Percentiles rank a stretch among this genome's conserved stretches.
Conservation (phyloP, 2,329 filamentous ascomycete genomes). For the Colletotrichum brevisporum region DNA sequence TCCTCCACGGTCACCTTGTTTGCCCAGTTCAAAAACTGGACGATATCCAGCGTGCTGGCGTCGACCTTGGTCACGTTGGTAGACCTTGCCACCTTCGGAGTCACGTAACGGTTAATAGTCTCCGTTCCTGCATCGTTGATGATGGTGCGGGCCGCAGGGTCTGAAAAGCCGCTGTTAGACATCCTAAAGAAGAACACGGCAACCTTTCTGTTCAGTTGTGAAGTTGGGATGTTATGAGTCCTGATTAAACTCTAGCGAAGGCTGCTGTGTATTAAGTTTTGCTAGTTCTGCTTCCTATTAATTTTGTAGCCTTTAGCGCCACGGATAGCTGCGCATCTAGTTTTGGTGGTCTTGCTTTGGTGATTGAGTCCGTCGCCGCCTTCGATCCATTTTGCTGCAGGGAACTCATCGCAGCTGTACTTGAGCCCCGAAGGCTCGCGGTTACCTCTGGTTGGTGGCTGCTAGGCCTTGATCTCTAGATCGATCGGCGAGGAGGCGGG, state of each 20-base stretch:
- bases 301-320: slow-evolving; percentile 5
- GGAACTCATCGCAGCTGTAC: slow-evolving; percentile 32
- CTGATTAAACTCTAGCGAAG: slow-evolving; percentile 8
- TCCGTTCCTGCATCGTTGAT: slow-evolving; percentile 12
- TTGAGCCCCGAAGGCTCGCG: slow-evolving; percentile 14
- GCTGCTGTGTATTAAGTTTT: slow-evolving; percentile 3
- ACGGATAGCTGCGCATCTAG: slow-evolving; percentile 14
- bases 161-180: slow-evolving; percentile 20
- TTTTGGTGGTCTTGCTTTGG: not conserved
- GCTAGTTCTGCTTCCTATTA: slow-evolving; percentile 16
- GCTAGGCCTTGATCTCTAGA: slow-evolving; percentile 8
- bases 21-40: slow-evolving; percentile 22
- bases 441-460: slow-evolving; percentile 3
- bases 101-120: not conserved
- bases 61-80: slow-evolving; percentile 19
- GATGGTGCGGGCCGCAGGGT: slow-evolving; percentile 11
- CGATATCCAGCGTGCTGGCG: slow-evolving; percentile 10
- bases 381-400: slow-evolving; percentile 19
- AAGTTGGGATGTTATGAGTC: slow-evolving; percentile 3
- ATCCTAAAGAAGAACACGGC: slow-evolving; percentile 16
- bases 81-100: slow-evolving; percentile 4
- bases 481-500: not conserved
- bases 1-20: slow-evolving; percentile 25
- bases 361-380: slow-evolving; percentile 18
- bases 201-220: slow-evolving; percentile 2